Conservation (phyloP, 78 protist genomes). For the slime mould (Dictyostelium discoideum) region DNA sequence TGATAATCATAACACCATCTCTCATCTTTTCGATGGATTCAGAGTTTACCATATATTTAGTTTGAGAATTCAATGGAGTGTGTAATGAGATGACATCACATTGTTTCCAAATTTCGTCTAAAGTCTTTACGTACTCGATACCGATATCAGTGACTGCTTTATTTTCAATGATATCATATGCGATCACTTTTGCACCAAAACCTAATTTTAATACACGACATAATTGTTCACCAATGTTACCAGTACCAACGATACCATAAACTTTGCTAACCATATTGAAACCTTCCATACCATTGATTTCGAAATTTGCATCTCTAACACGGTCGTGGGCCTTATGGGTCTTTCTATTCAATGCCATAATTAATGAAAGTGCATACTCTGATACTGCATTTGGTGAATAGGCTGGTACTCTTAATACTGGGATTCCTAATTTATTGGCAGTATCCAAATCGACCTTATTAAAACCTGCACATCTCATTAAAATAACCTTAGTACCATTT, state of each 20-base stretch:
- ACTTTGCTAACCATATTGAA: constrained; percentile 81
- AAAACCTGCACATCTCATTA: constrained; percentile 92
- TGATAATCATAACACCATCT: constrained; percentile 87
- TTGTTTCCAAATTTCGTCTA: constrained; percentile 70
- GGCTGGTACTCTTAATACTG: constrained; percentile 89
- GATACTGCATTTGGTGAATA: constrained; percentile 94
- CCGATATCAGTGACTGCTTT: constrained; percentile 40
- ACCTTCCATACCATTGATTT: constrained; percentile 87
- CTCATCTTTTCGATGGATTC: constrained; percentile 83
- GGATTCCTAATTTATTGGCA: constrained; percentile 77
- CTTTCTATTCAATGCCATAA: constrained; percentile 86
- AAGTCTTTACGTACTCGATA: constrained; percentile 47
- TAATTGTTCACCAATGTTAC: constrained; percentile 82
- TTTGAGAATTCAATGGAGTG: constrained; percentile 65
- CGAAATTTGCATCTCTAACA: constrained; percentile 84
- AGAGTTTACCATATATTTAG: constrained; percentile 85
- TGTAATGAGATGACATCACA: constrained; percentile 91
- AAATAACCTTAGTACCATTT: constrained; percentile 21
- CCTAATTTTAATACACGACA: constrained; percentile 52
- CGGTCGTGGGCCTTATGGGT: constrained; percentile 84
- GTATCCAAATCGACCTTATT: constrained; percentile 85
- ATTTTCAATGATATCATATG: constrained; percentile 61
- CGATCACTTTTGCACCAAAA: constrained; percentile 66
- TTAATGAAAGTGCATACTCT: constrained; percentile 88
- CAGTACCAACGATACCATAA: constrained; percentile 88